Evolutionary conservation across 495 filamentous ascomycete species (phyloP).

Genomic region (Aspergillus ostianus): DNA sequence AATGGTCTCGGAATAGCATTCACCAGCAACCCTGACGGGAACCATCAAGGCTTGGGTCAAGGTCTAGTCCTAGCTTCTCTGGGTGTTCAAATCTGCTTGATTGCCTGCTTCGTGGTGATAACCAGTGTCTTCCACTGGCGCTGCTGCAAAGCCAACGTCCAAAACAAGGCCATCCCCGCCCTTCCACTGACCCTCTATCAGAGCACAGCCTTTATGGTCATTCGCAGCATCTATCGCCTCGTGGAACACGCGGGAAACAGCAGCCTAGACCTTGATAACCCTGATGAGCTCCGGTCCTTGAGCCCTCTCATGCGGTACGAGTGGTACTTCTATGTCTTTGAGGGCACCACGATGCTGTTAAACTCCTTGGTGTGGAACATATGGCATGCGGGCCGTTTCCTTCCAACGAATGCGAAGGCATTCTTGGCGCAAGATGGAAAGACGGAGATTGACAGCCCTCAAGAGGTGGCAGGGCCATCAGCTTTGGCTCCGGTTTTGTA

Average conservation of each 20-base stretch:
- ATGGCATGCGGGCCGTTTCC: background rate
- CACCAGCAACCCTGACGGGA: background rate
- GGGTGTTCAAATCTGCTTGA: background rate
- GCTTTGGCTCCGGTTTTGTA: no score
- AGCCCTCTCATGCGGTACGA: constrained; percentile 3
- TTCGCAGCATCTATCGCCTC: constrained; percentile 4
- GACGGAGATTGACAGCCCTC: background rate
- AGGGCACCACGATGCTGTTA: background rate
- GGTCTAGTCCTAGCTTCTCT: background rate
- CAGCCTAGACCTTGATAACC: background rate
- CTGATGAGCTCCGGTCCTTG: background rate
- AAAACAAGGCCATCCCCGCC: background rate
- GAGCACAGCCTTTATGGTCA: background rate
- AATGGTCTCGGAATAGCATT: background rate
- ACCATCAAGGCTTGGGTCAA: background rate
- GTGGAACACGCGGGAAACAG: constrained; percentile 1
- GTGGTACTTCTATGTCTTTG: constrained; percentile 7
- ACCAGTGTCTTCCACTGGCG: background rate
- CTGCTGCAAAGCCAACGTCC: background rate
- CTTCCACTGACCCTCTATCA: background rate
- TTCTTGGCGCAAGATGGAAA: background rate
- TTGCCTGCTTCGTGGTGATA: background rate
- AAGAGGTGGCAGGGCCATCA: no score
- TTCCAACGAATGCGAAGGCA: background rate
- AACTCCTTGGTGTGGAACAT: constrained; percentile 4